These are phyloP conservation scores for Alternaria atra DNA, from an alignment of 2,329 filamentous ascomycete genomes.

Conservation along the genomic window DNA sequence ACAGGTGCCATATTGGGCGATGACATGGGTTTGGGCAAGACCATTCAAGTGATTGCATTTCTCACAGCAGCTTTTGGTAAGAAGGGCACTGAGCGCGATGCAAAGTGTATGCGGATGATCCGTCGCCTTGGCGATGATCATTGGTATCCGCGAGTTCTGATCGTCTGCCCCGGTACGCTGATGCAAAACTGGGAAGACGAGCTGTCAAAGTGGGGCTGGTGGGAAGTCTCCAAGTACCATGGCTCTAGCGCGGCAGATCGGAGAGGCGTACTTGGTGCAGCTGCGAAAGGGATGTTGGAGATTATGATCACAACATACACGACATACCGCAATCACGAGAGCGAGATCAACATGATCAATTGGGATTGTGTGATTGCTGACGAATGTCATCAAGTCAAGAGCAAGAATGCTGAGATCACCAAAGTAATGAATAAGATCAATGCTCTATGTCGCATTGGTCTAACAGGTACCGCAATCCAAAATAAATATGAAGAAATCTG, in stretches of 20 bases:
- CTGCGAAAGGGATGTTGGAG: slow-evolving; percentile 79
- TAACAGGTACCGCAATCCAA: slow-evolving; percentile 96
- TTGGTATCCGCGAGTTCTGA: slow-evolving; percentile 86
- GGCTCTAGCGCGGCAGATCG: slow-evolving; percentile 66
- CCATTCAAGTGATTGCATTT: slow-evolving; percentile 93
- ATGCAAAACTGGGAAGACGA: slow-evolving; percentile 93
- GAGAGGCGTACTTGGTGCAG: slow-evolving; percentile 75
- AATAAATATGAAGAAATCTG: slow-evolving; percentile 98
- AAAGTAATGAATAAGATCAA: slow-evolving; percentile 91
- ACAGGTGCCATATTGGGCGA: slow-evolving; percentile 90
- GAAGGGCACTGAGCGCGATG: slow-evolving; percentile 85
- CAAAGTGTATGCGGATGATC: slow-evolving; percentile 87
- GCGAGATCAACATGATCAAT: slow-evolving; percentile 80
- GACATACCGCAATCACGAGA: slow-evolving; percentile 81
- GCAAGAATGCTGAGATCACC: slow-evolving; percentile 77
- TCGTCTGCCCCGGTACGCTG: slow-evolving; percentile 87
- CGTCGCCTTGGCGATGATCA: slow-evolving; percentile 64
- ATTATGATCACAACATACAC: slow-evolving; percentile 94
- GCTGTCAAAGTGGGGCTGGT: slow-evolving; percentile 91
- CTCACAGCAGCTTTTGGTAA: slow-evolving; percentile 93
- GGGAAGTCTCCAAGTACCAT: slow-evolving; percentile 86
- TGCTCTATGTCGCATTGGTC: slow-evolving; percentile 86
- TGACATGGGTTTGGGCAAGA: slow-evolving; percentile 98
- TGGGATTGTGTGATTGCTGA: slow-evolving; percentile 97
- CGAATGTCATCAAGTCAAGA: slow-evolving; percentile 91